Percentiles rank a stretch among this genome's conserved stretches.
Conservation (phyloP, 306 rosid genomes). For the Abrus precatorius region DNA sequence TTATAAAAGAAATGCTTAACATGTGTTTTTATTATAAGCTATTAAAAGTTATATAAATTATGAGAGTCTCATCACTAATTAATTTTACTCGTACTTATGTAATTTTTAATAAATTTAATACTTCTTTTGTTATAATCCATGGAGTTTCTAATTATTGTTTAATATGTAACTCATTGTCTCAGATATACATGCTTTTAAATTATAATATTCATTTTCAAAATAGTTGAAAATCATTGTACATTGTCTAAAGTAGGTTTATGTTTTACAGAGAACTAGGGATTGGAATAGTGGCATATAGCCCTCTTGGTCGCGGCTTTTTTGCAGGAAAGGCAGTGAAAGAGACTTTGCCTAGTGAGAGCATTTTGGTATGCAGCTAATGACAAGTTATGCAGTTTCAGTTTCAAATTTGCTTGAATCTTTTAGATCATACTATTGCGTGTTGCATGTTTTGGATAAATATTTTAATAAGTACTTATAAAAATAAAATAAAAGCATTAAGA, state of each 20-base stretch:
- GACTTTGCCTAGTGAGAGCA: conserved; percentile 63
- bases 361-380: conserved; percentile 56
- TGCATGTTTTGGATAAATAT: background rate
- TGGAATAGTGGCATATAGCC: conserved; percentile 77
- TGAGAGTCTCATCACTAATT: too few species aligned
- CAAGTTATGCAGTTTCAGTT: conserved; percentile 18
- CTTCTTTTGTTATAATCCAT: too few species aligned
- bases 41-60: too few species aligned
- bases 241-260: background rate
- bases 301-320: conserved; percentile 81
- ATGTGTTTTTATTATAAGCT: too few species aligned
- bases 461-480: too few species aligned
- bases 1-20: background rate
- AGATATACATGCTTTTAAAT: conserved; percentile 13
- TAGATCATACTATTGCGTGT: too few species aligned
- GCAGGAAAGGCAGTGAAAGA: conserved; percentile 77
- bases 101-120: too few species aligned
- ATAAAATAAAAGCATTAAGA: too few species aligned
- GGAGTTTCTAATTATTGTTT: background rate
- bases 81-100: too few species aligned
- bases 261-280: conserved; percentile 71
- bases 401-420: background rate
- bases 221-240: background rate
- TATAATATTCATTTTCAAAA: background rate
- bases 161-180: background rate